Conservation (phyloP, 106 monocot genomes). For the Dioscorea dumetorum region DNA sequence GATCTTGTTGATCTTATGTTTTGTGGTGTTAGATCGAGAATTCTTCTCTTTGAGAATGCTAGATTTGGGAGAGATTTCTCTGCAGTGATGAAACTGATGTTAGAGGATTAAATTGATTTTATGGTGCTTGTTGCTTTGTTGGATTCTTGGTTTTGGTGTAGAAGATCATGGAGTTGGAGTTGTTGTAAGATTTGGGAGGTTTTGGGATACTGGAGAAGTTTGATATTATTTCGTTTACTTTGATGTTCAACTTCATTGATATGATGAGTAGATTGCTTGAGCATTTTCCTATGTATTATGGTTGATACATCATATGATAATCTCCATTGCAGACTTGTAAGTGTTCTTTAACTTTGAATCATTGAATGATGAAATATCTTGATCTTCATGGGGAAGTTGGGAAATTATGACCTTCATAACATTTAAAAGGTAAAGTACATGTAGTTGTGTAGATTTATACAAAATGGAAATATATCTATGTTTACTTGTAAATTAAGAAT, state of each 20-base stretch:
- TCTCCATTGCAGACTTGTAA: background rate
- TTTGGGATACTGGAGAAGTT: background rate
- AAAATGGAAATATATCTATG: too few species aligned
- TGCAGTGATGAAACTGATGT: too few species aligned
- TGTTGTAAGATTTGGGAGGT: background rate
- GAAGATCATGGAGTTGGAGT: background rate
- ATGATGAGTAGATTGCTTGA: background rate
- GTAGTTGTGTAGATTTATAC: too few species aligned
- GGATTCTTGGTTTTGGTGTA: background rate
- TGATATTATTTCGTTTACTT: background rate
- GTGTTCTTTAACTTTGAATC: too few species aligned
- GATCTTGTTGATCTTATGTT: background rate
- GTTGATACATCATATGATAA: background rate
- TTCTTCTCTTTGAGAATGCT: background rate
- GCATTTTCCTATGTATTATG: background rate
- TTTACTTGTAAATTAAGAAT: too few species aligned
- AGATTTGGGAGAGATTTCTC: background rate
- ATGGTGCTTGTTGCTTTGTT: background rate
- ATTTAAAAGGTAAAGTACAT: too few species aligned
- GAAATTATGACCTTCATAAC: background rate
- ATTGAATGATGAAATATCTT: background rate
- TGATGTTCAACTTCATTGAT: too few species aligned
- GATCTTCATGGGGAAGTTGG: background rate
- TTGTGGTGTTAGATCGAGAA: background rate
- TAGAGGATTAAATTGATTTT: background rate